Evolutionary conservation across 495 filamentous ascomycete species (phyloP).

Genomic region (Schizothecium vesticola): DNA sequence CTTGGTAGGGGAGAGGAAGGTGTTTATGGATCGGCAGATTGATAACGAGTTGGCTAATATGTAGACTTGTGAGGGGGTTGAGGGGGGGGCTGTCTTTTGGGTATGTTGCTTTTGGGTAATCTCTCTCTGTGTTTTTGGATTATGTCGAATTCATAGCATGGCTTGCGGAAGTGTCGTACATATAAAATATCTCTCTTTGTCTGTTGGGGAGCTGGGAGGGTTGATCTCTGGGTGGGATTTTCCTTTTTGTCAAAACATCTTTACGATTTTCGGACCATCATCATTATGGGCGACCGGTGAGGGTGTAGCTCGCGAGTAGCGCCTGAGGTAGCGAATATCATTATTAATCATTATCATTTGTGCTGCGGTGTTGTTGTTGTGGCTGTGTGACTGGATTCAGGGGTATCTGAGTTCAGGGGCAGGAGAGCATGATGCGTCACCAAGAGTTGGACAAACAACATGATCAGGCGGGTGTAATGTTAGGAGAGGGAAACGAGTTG

Average conservation of each 20-base stretch:
- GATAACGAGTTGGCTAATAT: conserved; percentile 92
- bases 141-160: neutral
- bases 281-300: neutral
- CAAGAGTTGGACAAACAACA: neutral
- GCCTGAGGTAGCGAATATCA: neutral
- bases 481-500: neutral
- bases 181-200: neutral
- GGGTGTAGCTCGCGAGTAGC: neutral
- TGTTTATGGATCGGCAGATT: conserved; percentile 85
- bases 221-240: neutral
- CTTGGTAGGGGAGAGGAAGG: conserved; percentile 70
- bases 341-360: neutral
- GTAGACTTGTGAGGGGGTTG: conserved; percentile 40
- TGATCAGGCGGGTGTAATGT: neutral
- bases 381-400: neutral
- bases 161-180: neutral
- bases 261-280: neutral
- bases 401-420: too few species aligned
- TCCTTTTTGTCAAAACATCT: neutral
- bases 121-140: neutral
- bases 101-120: neutral
- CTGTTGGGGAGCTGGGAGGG: neutral
- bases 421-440: neutral
- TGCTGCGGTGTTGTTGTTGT: neutral
- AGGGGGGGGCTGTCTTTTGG: neutral